Base-by-base conservation (phyloP, 2,329 filamentous ascomycete species). In the Clonostachys sp. region DNA sequence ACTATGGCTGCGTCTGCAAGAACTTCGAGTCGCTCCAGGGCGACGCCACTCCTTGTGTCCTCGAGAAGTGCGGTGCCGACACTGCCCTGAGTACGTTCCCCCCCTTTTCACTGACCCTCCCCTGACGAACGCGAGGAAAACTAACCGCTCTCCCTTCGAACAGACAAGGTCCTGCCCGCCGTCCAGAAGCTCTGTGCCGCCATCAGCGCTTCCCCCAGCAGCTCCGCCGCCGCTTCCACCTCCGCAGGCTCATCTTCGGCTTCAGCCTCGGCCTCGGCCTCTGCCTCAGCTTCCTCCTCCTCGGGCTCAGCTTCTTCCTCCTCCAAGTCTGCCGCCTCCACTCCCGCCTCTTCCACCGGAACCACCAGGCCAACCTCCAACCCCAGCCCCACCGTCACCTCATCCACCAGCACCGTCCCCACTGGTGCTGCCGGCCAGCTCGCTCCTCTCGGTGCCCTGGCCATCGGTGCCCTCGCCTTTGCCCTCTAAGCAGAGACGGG, bases 131-230 rank as follows among this genome's bases (percentile, higher is more conserved):
- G 24, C 9, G 9, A 30, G 17, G 24, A 13, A 6, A n/a, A 7
- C 24, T 24, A 42, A n/a, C 34, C 14, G 18, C 16, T 10, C 42
- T 49, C 12, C 40, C 41, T n/a, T 14, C 20, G 12, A 16, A 18
- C 45, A 72, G 69, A 57, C 55, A 52, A 70, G 53, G 67, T 72
- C 41, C 58, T 70, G 42, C 66, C 68, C 48, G 67, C 66, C 40
- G 60, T 62, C 20, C 48, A 62, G 53, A 55, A 56, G 47, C 61
- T 70, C 52, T 70, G 67, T 61, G 46, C 45, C n/a, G 49, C 44
- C 43, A 50, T 53, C 38, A 41, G 41, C 36, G 33, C 39, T n/a
- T 30, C 24, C 24, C 24, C 24, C 24, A 45, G 43, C 35, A 45
- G 48, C 49, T 45, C 49, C 40, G 33, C 52, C 30, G 49, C 51